Base-by-base conservation (phyloP, 2,329 filamentous ascomycete genomes). In the Venturia oleaginea region DNA sequence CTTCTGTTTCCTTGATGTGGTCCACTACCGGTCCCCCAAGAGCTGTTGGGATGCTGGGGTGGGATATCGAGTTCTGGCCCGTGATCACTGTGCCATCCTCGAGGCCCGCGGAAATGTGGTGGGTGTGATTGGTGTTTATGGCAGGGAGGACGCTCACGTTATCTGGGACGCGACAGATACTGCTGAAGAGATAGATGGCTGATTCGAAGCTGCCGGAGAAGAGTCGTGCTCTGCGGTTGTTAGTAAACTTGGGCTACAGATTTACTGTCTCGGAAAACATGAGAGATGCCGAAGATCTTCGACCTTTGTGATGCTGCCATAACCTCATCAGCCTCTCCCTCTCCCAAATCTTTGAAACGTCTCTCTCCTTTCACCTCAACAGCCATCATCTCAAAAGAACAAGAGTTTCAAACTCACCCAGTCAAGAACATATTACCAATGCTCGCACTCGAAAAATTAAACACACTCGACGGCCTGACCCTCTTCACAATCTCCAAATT, bases 131-230 rank as follows among this genome's bases (percentile, higher is more conserved):
- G 67, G 89, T 92, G 79, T 96, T 96, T 69, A 97, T 90, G 4
- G 90, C 91, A 0, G 93, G 94, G 19, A 97, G 85, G 0, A 97
- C 91, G 0, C 86, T 83, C 6, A 94, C 86, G 62, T 86, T 82
- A 13, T 85, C 82, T 0, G 91, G 89, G 0, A 97, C 89, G n/a
- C 85, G 86, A 71, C 92, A 96, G 68, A 97, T 90, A 69, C 88
- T 89, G 61, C 89, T 89, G 4, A 97, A 83, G 2, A 97, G 84
- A 72, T 96, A 96, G 67, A 97, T 94, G 51, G 91, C 91, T 7
- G 89, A 90, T 74, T 97, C 94, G 68, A 97, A 93, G 65, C 89
- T 93, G 38, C 93, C 93, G 0, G 91, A 92, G 77, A 97, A 97
- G 13, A 97, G 83, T 1, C 93, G 85, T 0, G 91, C 92, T 0